Percentiles rank a stretch among this genome's conserved stretches.
These are phyloP conservation scores for Monascus purpureus DNA, from an alignment of 495 filamentous ascomycete genomes.

Conservation along the genomic window DNA sequence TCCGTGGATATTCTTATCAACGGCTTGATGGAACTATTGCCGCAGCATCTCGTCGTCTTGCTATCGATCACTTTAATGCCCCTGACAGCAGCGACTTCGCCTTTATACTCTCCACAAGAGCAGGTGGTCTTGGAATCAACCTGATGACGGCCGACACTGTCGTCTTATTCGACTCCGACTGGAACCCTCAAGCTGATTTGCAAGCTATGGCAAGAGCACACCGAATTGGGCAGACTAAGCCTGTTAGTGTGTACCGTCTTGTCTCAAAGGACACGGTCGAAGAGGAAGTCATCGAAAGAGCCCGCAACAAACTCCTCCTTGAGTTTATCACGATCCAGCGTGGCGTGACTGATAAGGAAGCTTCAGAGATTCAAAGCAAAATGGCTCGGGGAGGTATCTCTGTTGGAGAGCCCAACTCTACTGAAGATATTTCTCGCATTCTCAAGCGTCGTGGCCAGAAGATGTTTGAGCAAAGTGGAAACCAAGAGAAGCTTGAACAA, in stretches of 20 bases:
- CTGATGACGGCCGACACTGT: constrained; percentile 98
- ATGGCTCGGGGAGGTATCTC: constrained; percentile 35
- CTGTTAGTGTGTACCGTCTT: constrained; percentile 87
- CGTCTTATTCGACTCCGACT: constrained; percentile 95
- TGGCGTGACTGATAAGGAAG: constrained; percentile 82
- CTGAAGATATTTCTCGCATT: constrained; percentile 84
- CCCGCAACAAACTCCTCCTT: constrained; percentile 95
- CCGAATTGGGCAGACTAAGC: constrained; percentile 89
- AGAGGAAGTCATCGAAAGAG: constrained; percentile 90
- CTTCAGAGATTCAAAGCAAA: constrained; percentile 57
- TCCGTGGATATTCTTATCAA: constrained; percentile 83
- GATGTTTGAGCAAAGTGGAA: constrained; percentile 94
- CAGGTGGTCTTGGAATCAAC: constrained; percentile 94
- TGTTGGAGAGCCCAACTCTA: constrained; percentile 61
- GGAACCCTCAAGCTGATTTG: constrained; percentile 97
- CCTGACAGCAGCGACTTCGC: constrained; percentile 89
- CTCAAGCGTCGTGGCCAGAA: constrained; percentile 87
- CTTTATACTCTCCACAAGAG: constrained; percentile 88
- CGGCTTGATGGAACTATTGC: constrained; percentile 90
- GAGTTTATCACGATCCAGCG: constrained; percentile 96
- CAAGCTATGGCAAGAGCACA: constrained; percentile 98
- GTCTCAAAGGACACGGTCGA: constrained; percentile 97
- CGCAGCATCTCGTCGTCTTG: constrained; percentile 66
- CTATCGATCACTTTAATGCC: constrained; percentile 97
- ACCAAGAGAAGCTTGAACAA: constrained; percentile 91